Evolutionary conservation across 768 basidiomycete genomes (phyloP).

Genomic region (Cystobasidium onofrii): DNA sequence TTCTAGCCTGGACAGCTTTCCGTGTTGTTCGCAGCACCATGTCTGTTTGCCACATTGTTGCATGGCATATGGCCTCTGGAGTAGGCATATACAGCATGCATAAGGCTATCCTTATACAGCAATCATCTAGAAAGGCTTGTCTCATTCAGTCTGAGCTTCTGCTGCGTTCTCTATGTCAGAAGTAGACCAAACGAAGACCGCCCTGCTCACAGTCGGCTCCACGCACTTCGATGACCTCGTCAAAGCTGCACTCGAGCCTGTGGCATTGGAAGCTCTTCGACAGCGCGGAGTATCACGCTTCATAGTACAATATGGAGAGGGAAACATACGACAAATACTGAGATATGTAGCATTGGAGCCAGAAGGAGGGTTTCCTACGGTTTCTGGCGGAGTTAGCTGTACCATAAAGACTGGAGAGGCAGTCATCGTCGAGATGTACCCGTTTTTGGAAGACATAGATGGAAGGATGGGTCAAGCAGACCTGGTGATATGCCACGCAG

Average conservation of each 20-base stretch:
- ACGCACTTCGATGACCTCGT: constrained; percentile 38
- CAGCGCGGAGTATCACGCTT: neutral
- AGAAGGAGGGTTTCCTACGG: neutral
- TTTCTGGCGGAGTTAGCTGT: neutral
- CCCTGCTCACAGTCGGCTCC: constrained; percentile 39
- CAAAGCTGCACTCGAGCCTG: constrained; percentile 15
- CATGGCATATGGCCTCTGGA: too few species aligned
- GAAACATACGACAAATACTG: neutral
- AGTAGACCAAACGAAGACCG: neutral
- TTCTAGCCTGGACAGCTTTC: too few species aligned
- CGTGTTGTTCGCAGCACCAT: too few species aligned
- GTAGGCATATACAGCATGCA: too few species aligned
- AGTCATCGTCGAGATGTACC: constrained; percentile 56
- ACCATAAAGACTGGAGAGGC: neutral
- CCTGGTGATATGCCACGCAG: constrained; percentile 86
- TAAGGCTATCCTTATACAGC: too few species aligned
- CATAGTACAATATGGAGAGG: constrained; percentile 35
- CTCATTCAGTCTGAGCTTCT: neutral
- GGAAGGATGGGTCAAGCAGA: constrained; percentile 60
- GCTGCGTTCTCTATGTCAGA: neutral
- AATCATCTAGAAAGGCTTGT: too few species aligned
- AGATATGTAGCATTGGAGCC: neutral
- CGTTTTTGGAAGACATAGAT: constrained; percentile 65
- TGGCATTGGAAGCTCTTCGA: constrained; percentile 30
- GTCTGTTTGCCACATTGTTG: too few species aligned